Percentiles rank a stretch among this genome's conserved stretches.
phyloP scores from a whole-genome alignment of 768 basidiomycete species.

The Lactarius akahatsu region DNA sequence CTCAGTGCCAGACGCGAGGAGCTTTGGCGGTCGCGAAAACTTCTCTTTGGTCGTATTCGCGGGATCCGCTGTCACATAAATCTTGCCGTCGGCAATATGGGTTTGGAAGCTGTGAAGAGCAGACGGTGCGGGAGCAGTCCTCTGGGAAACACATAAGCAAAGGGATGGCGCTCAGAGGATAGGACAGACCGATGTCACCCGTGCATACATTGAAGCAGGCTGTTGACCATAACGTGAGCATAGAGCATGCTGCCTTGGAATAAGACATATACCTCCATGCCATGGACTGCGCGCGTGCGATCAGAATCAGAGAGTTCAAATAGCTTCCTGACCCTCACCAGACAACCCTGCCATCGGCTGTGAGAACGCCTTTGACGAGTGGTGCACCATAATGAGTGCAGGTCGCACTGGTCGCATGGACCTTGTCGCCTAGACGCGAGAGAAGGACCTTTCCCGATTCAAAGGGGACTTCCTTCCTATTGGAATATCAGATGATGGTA shows the following conservation, averaged over 20 bases:
- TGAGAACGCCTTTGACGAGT: constrained; percentile 76
- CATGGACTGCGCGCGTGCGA: constrained; percentile 55
- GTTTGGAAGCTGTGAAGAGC: constrained; percentile 79
- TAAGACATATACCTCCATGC: constrained; percentile 67
- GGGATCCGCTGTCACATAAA: constrained; percentile 71
- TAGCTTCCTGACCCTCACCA: constrained; percentile 50
- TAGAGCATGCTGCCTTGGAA: background rate
- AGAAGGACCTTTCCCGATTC: constrained; percentile 76
- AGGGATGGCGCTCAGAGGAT: constrained; percentile 8
- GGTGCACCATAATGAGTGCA: constrained; percentile 95
- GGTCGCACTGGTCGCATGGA: constrained; percentile 77
- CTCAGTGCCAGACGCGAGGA: constrained; percentile 48
- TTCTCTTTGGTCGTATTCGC: constrained; percentile 63
- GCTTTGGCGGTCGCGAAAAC: constrained; percentile 58
- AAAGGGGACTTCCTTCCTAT: constrained; percentile 82
- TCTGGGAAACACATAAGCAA: constrained; percentile 45
- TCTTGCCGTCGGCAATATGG: constrained; percentile 65
- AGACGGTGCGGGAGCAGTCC: constrained; percentile 83
- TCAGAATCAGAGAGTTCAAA: constrained; percentile 12
- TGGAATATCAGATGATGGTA: background rate
- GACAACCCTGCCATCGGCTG: constrained; percentile 73
- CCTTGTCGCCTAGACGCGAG: constrained; percentile 69
- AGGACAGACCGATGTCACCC: constrained; percentile 67
- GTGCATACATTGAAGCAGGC: constrained; percentile 88
- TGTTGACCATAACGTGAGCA: constrained; percentile 32